Conservation (phyloP, 208 protist species). For the Angomonas ambiguus region DNA sequence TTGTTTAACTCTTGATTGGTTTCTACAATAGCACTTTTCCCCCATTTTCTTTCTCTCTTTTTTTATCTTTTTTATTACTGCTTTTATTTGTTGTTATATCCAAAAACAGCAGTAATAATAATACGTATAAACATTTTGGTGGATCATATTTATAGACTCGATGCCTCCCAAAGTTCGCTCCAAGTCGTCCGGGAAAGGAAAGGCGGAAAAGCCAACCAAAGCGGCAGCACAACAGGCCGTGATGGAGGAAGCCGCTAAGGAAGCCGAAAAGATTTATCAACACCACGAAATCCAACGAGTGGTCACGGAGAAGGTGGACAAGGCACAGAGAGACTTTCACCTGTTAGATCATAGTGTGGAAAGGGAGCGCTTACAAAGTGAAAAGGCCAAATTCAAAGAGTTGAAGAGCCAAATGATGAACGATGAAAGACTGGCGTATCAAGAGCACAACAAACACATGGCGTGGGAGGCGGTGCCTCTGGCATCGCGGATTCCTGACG, state of each 20-base stretch:
- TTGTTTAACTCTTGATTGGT: background rate
- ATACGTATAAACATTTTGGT: too few species aligned
- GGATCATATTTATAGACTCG: background rate
- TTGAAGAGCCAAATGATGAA: conserved; percentile 33
- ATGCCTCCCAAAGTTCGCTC: conserved; percentile 1
- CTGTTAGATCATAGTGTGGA: conserved; percentile 52
- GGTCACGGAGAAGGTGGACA: conserved; percentile 49
- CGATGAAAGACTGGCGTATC: conserved; percentile 61
- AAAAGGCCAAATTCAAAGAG: conserved; percentile 32
- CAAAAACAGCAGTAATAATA: background rate
- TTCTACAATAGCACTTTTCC: background rate
- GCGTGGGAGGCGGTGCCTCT: conserved; percentile 61
- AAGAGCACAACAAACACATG: conserved; percentile 75
- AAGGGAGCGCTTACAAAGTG: conserved; percentile 50
- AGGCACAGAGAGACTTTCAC: conserved; percentile 34
- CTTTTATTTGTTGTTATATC: background rate
- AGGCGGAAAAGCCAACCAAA: conserved; percentile 74
- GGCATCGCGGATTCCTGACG: conserved; percentile 69
- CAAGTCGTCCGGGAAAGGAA: conserved; percentile 31
- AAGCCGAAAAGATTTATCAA: conserved; percentile 72
- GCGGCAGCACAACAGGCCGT: conserved; percentile 39
- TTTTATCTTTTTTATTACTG: background rate
- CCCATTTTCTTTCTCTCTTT: background rate
- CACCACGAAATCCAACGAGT: conserved; percentile 74
- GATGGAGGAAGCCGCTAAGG: conserved; percentile 43